A percentile compares a stretch with the other conserved stretches of the same genome.
These are phyloP conservation scores for Stipa capillata DNA, from an alignment of 176 grass and related monocot species.

Conservation along the genomic window DNA sequence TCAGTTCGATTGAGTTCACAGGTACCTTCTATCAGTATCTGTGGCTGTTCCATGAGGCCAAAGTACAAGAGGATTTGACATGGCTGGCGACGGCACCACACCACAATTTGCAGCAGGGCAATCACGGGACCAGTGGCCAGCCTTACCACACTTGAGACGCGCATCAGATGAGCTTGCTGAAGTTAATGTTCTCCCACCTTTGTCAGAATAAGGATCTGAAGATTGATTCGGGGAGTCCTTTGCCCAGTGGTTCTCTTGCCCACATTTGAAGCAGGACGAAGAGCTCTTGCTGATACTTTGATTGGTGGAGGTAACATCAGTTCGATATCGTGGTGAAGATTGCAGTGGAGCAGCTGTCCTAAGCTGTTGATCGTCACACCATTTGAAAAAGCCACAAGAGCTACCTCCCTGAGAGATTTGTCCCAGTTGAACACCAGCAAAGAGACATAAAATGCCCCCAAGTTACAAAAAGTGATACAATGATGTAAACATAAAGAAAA, in stretches of 20 bases:
- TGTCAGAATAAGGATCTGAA: slow-evolving; percentile 33
- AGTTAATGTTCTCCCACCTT: slow-evolving; percentile 30
- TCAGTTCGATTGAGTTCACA: slow-evolving; percentile 47
- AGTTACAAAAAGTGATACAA: neutral
- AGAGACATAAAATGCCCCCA: slow-evolving; percentile 14
- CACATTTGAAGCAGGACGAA: slow-evolving; percentile 70
- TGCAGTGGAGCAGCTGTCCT: slow-evolving; percentile 18
- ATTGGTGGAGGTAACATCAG: slow-evolving; percentile 10
- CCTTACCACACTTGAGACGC: slow-evolving; percentile 64
- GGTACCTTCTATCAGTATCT: slow-evolving; percentile 23
- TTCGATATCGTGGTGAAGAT: slow-evolving; percentile 18
- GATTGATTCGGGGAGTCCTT: slow-evolving; percentile 65
- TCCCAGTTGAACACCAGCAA: neutral
- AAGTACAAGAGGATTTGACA: slow-evolving; percentile 31
- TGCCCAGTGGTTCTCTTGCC: slow-evolving; percentile 74
- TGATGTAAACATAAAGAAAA: slow-evolving; percentile 16
- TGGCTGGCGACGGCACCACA: slow-evolving; percentile 10
- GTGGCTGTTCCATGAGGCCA: slow-evolving; percentile 31
- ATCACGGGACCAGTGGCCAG: slow-evolving; percentile 64
- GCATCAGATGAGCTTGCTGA: slow-evolving; percentile 23
- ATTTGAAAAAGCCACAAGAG: slow-evolving; percentile 70
- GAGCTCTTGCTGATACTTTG: slow-evolving; percentile 31
- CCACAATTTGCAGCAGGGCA: slow-evolving; percentile 40
- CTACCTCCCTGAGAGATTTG: slow-evolving; percentile 40
- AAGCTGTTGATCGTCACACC: slow-evolving; percentile 45